Conservation (phyloP, 495 filamentous ascomycete species). For the Peziza echinospora region DNA sequence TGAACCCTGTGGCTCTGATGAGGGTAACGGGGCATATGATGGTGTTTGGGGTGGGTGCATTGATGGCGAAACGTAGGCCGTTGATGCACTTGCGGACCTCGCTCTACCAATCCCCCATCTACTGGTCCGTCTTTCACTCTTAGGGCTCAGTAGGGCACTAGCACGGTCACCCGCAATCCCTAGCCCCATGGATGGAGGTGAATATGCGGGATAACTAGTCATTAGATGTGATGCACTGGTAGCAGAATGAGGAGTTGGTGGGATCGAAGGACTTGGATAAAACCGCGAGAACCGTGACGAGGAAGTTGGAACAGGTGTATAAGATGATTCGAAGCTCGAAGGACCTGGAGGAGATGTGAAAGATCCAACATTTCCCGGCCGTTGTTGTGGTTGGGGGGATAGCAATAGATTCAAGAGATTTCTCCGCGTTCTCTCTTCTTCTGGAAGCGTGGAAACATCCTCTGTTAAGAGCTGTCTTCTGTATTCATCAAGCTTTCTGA, state of each 20-base stretch:
- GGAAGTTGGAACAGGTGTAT: neutral
- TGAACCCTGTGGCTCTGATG: no score
- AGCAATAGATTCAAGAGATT: constrained; percentile 8
- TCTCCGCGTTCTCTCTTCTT: constrained; percentile 8
- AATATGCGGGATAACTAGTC: neutral
- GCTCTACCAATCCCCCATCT: neutral
- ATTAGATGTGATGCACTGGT: neutral
- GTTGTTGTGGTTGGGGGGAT: neutral
- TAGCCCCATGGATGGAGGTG: neutral
- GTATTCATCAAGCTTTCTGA: constrained; percentile 7
- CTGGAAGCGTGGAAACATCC: constrained; percentile 5
- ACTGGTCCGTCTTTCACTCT: neutral
- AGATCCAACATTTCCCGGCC: no score
- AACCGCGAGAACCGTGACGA: neutral
- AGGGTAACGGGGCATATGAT: neutral
- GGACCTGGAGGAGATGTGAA: neutral
- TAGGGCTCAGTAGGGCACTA: neutral
- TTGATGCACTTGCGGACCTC: neutral
- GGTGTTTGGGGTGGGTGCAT: neutral
- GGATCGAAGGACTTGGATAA: neutral
- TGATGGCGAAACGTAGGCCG: neutral
- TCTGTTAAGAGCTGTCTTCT: constrained; percentile 5
- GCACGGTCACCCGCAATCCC: neutral
- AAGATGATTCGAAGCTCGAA: neutral
- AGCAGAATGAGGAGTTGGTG: neutral